phyloP scores from a whole-genome alignment of 305 asterid genomes.

The Fraxinus velutina region DNA sequence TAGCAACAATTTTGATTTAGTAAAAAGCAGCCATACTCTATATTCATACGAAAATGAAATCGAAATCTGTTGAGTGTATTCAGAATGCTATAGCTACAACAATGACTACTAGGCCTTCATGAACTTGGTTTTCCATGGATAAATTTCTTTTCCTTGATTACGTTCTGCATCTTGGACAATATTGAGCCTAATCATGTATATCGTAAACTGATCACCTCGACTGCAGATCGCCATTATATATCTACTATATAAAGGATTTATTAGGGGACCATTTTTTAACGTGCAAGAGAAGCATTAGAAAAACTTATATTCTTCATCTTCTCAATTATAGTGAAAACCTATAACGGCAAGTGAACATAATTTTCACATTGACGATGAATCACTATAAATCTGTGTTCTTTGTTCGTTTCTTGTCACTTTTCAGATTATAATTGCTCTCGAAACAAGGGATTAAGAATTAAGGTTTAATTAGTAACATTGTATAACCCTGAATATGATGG shows the following conservation, averaged over 20 bases:
- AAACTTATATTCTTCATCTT: background rate
- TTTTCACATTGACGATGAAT: background rate
- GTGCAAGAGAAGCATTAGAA: background rate
- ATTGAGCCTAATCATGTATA: background rate
- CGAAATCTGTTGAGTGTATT: background rate
- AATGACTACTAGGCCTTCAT: background rate
- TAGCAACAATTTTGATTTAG: background rate
- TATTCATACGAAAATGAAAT: background rate
- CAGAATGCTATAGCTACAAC: background rate
- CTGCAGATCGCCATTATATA: background rate
- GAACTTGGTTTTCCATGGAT: background rate
- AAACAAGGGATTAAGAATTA: background rate
- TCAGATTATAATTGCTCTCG: background rate
- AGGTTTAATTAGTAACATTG: background rate
- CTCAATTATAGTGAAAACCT: background rate
- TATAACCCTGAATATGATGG: background rate
- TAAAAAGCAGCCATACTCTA: background rate
- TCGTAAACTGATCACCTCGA: background rate
- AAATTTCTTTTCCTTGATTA: background rate
- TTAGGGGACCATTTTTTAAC: background rate
- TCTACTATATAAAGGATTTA: background rate
- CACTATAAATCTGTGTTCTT: background rate
- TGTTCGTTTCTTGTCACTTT: background rate
- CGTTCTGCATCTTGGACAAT: background rate
- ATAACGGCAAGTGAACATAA: background rate